Percentiles rank a stretch among this genome's conserved stretches.
Evolutionary conservation across 176 grass and related monocot species (phyloP).

Genomic region (Triticum turgidum): DNA sequence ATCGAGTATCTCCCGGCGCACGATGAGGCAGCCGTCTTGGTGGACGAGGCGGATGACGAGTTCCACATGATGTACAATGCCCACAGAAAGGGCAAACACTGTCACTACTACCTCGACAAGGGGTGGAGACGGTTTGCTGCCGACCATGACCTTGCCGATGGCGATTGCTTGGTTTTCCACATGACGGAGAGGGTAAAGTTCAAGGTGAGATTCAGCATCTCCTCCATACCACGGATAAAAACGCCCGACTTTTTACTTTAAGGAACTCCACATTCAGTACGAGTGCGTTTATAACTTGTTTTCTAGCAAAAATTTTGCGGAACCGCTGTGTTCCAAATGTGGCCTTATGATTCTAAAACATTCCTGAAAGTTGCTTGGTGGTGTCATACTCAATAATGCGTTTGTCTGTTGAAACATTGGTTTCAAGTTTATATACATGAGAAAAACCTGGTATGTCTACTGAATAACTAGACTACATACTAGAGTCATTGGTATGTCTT

Average conservation of each 20-base stretch:
- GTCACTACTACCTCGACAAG: not conserved
- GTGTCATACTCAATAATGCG: no score
- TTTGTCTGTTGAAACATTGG: no score
- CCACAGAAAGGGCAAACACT: slow-evolving; percentile 2
- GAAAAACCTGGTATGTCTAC: not conserved
- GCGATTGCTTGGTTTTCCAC: slow-evolving; percentile 68
- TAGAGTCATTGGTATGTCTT: not conserved
- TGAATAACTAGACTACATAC: not conserved
- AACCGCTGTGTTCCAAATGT: not conserved
- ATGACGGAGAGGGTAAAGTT: slow-evolving; percentile 40
- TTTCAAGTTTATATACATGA: not conserved
- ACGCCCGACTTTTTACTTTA: no score
- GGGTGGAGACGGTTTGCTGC: slow-evolving; percentile 71
- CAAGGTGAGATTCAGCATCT: slow-evolving; percentile 41
- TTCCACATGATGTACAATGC: slow-evolving; percentile 54
- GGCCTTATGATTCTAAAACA: no score
- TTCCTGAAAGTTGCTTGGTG: no score
- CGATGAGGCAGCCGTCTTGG: slow-evolving; percentile 37
- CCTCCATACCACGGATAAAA: not conserved
- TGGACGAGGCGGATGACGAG: slow-evolving; percentile 49
- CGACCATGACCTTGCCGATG: slow-evolving; percentile 61
- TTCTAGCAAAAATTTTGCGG: no score
- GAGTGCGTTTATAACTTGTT: not conserved
- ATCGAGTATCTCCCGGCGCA: slow-evolving; percentile 46
- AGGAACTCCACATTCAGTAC: not conserved